Evolutionary conservation across 345 rosid species (phyloP), one percentile per base, ranked within the genome.

Genomic region (Cochlearia excelsa): DNA sequence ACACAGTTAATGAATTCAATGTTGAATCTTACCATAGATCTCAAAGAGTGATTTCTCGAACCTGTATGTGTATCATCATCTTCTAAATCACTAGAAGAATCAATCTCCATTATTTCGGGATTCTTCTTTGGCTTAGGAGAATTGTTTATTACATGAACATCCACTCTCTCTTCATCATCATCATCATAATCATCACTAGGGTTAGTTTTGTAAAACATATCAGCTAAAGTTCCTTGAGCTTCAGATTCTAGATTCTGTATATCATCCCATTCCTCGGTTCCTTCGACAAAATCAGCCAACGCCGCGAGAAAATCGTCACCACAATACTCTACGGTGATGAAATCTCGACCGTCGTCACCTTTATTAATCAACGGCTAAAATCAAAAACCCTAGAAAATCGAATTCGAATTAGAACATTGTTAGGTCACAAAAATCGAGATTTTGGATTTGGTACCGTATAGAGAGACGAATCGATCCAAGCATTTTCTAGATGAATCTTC

Each of bases 241-340:
- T 88, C 93, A 1, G 86, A 74, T 66, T 92, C 95, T 26, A 77
- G 30, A 28, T 79, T 81, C 53, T 77, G 82, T 33, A 83, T 61
- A 66, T 88, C 95, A 80, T 84, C 95, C 96, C 98, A 92, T 47
- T 92, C 96, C 88, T 92, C 95, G 1, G 54, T 58, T 46, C 82
- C 90, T 65, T 71, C 73, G 79, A 84, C 77, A 7, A 76, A 79
- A 75, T 84, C 96, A 56, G 95, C 98, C 46, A 92, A 65, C 42
- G 87, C 80, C 8, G 82, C 87, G 7, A 92, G 72, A 77, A 88
- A 88, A 72, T 92, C 95, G 66, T 92, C 90, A 8, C 93, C 98
- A 33, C 95, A 86, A 26, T 74, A 61, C 73, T 83, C 98, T 52
- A 92, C 95, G 5, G 90, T 81, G 39, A 86, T 67, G 68, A 92